Evolutionary conservation across 2,329 filamentous ascomycete species (phyloP).

Genomic region (Fusarium temperatum): DNA sequence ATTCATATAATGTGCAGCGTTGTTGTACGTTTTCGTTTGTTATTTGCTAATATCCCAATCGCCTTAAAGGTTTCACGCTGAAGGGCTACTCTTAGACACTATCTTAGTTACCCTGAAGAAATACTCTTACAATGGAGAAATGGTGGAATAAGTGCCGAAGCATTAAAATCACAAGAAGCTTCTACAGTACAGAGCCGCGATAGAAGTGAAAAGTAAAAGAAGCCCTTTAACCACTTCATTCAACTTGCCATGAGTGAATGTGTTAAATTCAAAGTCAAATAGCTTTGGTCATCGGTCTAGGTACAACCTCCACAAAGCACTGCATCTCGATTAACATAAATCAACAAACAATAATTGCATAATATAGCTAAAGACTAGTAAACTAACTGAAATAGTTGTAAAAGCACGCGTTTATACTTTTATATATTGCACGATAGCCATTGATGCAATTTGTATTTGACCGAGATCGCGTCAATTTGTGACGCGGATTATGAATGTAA

Average conservation of each 20-base stretch:
- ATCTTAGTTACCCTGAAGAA: neutral
- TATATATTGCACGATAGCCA: accelerated
- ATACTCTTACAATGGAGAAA: neutral
- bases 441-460: neutral
- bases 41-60: accelerated
- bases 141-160: neutral
- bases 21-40: accelerated
- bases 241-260: accelerated
- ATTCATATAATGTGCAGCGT: accelerated
- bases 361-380: neutral
- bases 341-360: too few species aligned
- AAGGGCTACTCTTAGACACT: accelerated
- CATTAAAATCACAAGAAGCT: accelerated
- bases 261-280: accelerated
- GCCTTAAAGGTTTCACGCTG: accelerated
- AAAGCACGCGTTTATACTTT: accelerated
- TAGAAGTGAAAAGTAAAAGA: accelerated
- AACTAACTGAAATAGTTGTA: accelerated
- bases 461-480: neutral
- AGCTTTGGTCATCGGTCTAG: accelerated
- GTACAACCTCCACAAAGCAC: too few species aligned
- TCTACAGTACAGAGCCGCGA: accelerated
- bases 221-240: accelerated
- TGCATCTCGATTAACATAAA: accelerated
- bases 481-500: accelerated